Percentiles rank a stretch among this genome's conserved stretches.
Evolutionary conservation across 2,329 filamentous ascomycete species (phyloP).

Genomic region (Aquanectria penicillioides): DNA sequence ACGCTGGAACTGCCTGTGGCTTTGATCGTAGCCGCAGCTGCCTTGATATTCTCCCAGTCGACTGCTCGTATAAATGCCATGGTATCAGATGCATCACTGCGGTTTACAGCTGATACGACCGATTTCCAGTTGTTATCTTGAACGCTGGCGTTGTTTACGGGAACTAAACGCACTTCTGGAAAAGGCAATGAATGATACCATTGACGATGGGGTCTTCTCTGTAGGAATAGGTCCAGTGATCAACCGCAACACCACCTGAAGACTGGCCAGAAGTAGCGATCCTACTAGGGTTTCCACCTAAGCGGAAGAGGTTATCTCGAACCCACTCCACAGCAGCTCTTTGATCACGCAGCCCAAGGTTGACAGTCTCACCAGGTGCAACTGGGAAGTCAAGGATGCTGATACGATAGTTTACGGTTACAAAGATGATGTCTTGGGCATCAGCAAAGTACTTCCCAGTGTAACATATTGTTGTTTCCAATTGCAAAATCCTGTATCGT

Average conservation of each 20-base stretch:
- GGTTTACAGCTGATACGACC: slow-evolving; percentile 52
- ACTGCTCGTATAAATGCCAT: slow-evolving; percentile 52
- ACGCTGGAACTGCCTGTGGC: slow-evolving; percentile 46
- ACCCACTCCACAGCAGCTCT: slow-evolving; percentile 46
- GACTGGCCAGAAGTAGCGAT: slow-evolving; percentile 50
- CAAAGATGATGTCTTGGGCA: slow-evolving; percentile 55
- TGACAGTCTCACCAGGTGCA: slow-evolving; percentile 35
- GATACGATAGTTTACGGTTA: slow-evolving; percentile 58
- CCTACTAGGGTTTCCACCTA: slow-evolving; percentile 42
- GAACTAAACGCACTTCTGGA: slow-evolving; percentile 59
- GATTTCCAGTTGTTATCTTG: slow-evolving; percentile 54
- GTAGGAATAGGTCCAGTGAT: slow-evolving; percentile 62
- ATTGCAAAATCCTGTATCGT: slow-evolving; percentile 45
- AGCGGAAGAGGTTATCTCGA: slow-evolving; percentile 44
- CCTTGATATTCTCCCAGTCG: slow-evolving; percentile 48
- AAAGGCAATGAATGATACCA: slow-evolving; percentile 56
- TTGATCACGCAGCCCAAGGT: slow-evolving; percentile 44
- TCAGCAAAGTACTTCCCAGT: slow-evolving; percentile 55
- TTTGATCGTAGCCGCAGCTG: slow-evolving; percentile 48
- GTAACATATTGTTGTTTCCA: slow-evolving; percentile 52
- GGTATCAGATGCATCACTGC: slow-evolving; percentile 41
- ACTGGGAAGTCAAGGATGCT: slow-evolving; percentile 56
- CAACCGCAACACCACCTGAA: slow-evolving; percentile 50
- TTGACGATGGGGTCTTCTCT: slow-evolving; percentile 58
- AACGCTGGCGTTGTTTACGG: slow-evolving; percentile 47